phyloP scores from a whole-genome alignment of 192 early-diverging fungal species.

The Funneliformis geosporum region DNA sequence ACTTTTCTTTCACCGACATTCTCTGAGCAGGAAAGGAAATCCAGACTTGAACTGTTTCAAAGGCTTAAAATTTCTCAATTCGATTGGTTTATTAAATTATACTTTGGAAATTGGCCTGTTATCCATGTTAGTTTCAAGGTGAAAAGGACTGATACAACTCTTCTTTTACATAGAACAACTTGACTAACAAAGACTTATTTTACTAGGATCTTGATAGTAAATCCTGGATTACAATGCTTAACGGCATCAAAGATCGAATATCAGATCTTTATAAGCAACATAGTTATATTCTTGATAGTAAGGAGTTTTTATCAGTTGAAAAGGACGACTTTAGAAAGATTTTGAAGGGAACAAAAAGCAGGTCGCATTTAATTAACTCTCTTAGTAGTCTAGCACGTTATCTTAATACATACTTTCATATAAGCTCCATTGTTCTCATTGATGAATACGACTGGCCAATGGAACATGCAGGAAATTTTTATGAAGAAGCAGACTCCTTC shows the following conservation, averaged over 20 bases:
- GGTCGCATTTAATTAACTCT: too few relatives aligned
- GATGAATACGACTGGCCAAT: constrained; percentile 31
- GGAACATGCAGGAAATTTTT: constrained; percentile 18
- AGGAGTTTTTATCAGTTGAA: too few relatives aligned
- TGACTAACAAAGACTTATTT: background rate
- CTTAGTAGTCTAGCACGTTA: background rate
- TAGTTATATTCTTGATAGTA: background rate
- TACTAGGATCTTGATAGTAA: constrained; percentile 12
- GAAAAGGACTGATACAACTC: background rate
- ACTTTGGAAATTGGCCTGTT: constrained; percentile 19
- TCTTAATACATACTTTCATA: background rate
- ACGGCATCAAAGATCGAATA: background rate
- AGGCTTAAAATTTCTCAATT: constrained; percentile 3
- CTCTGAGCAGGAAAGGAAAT: too few relatives aligned
- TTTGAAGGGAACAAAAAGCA: constrained; percentile 3
- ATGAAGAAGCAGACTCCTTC: background rate
- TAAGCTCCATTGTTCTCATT: constrained; percentile 19
- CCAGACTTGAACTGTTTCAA: too few relatives aligned
- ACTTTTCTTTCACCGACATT: constrained; percentile 15
- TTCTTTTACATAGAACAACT: background rate
- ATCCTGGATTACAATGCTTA: background rate
- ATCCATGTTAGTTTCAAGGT: constrained; percentile 28
- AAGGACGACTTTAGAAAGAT: background rate
- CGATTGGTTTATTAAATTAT: constrained; percentile 2
- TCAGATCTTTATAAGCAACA: constrained; percentile 8